A percentile compares a stretch with the other conserved stretches of the same genome.
These are phyloP conservation scores for Harringtonia aguacate DNA, from an alignment of 2,329 filamentous ascomycete genomes.

Conservation along the genomic window DNA sequence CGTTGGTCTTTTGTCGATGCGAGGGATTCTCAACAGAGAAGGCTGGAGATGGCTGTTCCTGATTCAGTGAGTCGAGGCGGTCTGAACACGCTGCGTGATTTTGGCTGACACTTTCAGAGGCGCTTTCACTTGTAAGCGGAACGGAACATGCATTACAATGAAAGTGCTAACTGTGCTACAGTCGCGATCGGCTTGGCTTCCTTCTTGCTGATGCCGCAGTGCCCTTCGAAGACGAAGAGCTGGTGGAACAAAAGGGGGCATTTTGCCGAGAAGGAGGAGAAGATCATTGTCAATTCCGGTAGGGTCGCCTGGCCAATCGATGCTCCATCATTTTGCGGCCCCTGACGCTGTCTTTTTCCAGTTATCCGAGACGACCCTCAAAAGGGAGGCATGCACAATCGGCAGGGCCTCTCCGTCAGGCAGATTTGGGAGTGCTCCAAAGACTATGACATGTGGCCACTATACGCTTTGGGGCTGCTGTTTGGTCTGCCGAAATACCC, in stretches of 20 bases:
- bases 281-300: constrained; percentile 51
- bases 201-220: constrained; percentile 47
- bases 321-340: neutral
- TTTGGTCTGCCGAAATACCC: constrained; percentile 36
- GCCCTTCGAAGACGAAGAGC: constrained; percentile 51
- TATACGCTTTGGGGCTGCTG: constrained; percentile 12
- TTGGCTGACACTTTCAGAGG: constrained; percentile 12
- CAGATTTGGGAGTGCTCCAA: constrained; percentile 34
- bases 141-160: neutral
- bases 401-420: constrained; percentile 31
- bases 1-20: constrained; percentile 43
- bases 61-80: constrained; percentile 18
- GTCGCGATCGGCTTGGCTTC: constrained; percentile 34
- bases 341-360: neutral
- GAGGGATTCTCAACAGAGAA: constrained; percentile 37
- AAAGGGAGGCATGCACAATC: constrained; percentile 33
- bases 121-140: constrained; percentile 19
- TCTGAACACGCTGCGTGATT: constrained; percentile 8
- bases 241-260: constrained; percentile 46
- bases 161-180: neutral
- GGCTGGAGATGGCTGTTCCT: constrained; percentile 50
- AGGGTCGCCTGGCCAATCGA: no score
- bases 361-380: neutral
- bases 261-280: constrained; percentile 53
- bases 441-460: constrained; percentile 42